Base-by-base conservation (phyloP, 2,329 filamentous ascomycete genomes). In the Microdochium paspali region DNA sequence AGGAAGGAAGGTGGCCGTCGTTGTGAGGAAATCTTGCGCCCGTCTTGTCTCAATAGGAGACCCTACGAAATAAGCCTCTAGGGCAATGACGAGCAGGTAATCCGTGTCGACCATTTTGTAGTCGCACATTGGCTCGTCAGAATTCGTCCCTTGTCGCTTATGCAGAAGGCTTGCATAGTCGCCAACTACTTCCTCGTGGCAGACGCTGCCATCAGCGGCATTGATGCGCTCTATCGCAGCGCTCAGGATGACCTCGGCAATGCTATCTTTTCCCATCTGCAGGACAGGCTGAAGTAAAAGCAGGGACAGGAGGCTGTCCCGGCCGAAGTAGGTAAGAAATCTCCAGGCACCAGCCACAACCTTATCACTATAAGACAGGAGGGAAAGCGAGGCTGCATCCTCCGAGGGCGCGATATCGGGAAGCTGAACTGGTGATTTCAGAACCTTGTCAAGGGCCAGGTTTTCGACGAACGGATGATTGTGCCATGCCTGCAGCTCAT, bases 241-340 rank as follows among this genome's bases (percentile, higher is more conserved):
- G 0, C 69, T 68, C 20, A 84, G 76, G 2, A 82, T 78, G 3
- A 80, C 79, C 57, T 85, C 81, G 13, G 81, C 67, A 0, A 78
- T 72, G 3, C 77, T 71, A 0, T 66, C 72, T 31, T 76, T 64
- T 0, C 77, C 78, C 40, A 71, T 65, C 45, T 76, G 81, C 1
- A 85, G 64, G 0, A 84, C 67, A 0, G 77, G 71, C 48, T 80
- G 72, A 25, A 84, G 64, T 1, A 85, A 63, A 0, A 84, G 67
- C 13, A 75, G 66, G 1, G 77, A 69, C 32, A 85, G 80, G 69
- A 84, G 80, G 50, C 73, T 80, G 55, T 85, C 80, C 10, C 80
- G 72, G 0, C 80, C 80, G 61, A 85, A 84, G 55, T 84, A 85
- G 0, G 80, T 84, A 42, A 85, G 60, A 53, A 84, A 85, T 1